phyloP scores from a whole-genome alignment of 2,329 filamentous ascomycete species.

The Aspergillus texensis region DNA sequence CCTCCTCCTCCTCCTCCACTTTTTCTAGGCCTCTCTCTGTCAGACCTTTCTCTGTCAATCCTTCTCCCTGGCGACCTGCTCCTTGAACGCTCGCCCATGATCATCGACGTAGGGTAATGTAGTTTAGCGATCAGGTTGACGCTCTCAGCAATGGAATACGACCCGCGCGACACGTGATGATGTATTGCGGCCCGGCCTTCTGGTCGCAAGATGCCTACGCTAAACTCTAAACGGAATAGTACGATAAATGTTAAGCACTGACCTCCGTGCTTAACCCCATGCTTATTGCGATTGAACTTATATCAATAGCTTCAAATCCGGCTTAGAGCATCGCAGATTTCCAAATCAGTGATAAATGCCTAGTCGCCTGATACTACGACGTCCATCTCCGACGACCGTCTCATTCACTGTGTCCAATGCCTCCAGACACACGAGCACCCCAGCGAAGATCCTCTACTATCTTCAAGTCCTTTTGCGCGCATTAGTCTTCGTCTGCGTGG shows the following conservation, averaged over 20 bases:
- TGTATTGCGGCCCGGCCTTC: slow-evolving; percentile 17
- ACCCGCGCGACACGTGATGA: slow-evolving; percentile 28
- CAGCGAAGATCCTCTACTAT: slow-evolving; percentile 49
- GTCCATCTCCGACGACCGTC: slow-evolving; percentile 82
- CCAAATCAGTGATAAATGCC: slow-evolving; percentile 55
- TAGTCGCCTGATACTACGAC: slow-evolving; percentile 48
- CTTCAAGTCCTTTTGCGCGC: slow-evolving; percentile 50
- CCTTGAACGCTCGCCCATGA: slow-evolving; percentile 41
- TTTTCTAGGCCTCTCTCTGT: slow-evolving; percentile 44
- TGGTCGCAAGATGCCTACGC: not conserved
- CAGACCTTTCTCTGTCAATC: slow-evolving; percentile 25
- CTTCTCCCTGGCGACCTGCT: slow-evolving; percentile 48
- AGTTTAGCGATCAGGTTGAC: slow-evolving; percentile 20
- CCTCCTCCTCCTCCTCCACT: slow-evolving; percentile 35
- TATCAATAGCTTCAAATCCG: not conserved
- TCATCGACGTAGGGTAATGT: slow-evolving; percentile 18
- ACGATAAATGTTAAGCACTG: not conserved
- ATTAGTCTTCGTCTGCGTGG: slow-evolving; percentile 44
- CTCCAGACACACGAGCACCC: slow-evolving; percentile 53
- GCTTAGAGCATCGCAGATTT: not conserved
- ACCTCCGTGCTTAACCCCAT: slow-evolving; percentile 1
- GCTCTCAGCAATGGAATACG: slow-evolving; percentile 20
- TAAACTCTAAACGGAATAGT: slow-evolving; percentile 15
- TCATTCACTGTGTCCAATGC: slow-evolving; percentile 89
- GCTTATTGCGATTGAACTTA: not conserved